These are phyloP conservation scores for Amylostereum areolatum DNA, from an alignment of 1,284 basidiomycete genomes.

Conservation along the genomic window DNA sequence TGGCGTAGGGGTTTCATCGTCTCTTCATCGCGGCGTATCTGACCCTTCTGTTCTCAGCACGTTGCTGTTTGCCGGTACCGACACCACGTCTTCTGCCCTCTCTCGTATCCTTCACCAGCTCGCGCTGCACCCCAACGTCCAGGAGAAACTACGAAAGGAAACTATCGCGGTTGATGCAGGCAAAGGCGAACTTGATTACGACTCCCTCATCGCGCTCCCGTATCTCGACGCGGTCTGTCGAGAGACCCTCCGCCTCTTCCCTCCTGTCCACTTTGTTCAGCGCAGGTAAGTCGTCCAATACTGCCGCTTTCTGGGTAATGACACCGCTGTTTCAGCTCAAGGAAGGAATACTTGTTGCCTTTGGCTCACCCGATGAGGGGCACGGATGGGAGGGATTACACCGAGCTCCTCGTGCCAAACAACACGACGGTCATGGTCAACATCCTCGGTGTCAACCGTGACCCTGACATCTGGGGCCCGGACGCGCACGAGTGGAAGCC, in stretches of 20 bases:
- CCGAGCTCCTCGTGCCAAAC: neutral
- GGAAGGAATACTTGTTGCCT: too few species aligned
- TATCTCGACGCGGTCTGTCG: constrained; percentile 29
- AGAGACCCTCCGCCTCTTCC: constrained; percentile 20
- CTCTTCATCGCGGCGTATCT: neutral
- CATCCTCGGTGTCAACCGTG: constrained; percentile 21
- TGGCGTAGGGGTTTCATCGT: constrained; percentile 6
- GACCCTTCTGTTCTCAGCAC: constrained; percentile 3
- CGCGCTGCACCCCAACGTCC: constrained; percentile 9
- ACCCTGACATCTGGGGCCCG: constrained; percentile 23
- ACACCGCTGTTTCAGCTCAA: too few species aligned
- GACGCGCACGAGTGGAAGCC: constrained; percentile 26
- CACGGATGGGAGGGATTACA: constrained; percentile 6
- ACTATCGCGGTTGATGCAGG: constrained; percentile 10
- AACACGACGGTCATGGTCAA: constrained; percentile 16
- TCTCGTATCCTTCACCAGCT: constrained; percentile 13
- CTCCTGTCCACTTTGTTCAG: neutral
- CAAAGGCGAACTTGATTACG: constrained; percentile 12
- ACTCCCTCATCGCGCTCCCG: constrained; percentile 25
- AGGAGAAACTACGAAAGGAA: constrained; percentile 19
- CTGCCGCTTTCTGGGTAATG: too few species aligned
- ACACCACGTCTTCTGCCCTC: constrained; percentile 16
- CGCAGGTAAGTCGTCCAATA: neutral
- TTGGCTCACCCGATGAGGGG: constrained; percentile 3
- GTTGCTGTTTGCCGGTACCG: constrained; percentile 10